These are phyloP conservation scores for Globisporangium spiculum DNA, from an alignment of 352 stramenopile species.

Conservation along the genomic window DNA sequence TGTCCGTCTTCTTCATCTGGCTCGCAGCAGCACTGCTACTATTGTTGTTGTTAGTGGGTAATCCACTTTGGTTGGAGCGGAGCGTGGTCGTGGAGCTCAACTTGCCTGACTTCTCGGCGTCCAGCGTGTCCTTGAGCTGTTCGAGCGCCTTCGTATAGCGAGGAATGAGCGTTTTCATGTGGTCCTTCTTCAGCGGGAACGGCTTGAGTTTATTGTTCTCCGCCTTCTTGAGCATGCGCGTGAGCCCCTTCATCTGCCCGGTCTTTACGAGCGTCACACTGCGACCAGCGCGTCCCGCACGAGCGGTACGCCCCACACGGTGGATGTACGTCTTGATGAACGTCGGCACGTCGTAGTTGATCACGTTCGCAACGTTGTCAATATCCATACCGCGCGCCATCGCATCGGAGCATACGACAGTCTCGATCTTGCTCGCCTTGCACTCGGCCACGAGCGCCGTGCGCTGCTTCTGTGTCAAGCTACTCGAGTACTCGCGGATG, in stretches of 20 bases:
- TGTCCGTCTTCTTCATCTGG: constrained; percentile 14
- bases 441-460: constrained; percentile 75
- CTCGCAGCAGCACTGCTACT: not conserved
- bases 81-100: constrained; percentile 46
- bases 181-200: constrained; percentile 57
- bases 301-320: constrained; percentile 78
- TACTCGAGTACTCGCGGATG: constrained; percentile 82
- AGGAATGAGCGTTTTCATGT: constrained; percentile 81
- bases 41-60: not conserved
- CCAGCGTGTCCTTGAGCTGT: constrained; percentile 74
- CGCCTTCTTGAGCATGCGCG: constrained; percentile 83
- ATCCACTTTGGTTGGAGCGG: constrained; percentile 7
- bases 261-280: constrained; percentile 82
- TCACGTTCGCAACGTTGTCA: constrained; percentile 86
- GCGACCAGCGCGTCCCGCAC: constrained; percentile 71
- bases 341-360: constrained; percentile 94
- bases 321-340: constrained; percentile 93
- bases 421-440: constrained; percentile 58
- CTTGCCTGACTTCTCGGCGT: constrained; percentile 71
- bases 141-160: constrained; percentile 69
- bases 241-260: constrained; percentile 76
- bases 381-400: constrained; percentile 95
- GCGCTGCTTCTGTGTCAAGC: constrained; percentile 77
- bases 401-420: constrained; percentile 90
- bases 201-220: constrained; percentile 72